Evolutionary conservation across 257 asterid genomes (phyloP), one percentile per base, ranked within the genome.

Genomic region (Petunia secreta): DNA sequence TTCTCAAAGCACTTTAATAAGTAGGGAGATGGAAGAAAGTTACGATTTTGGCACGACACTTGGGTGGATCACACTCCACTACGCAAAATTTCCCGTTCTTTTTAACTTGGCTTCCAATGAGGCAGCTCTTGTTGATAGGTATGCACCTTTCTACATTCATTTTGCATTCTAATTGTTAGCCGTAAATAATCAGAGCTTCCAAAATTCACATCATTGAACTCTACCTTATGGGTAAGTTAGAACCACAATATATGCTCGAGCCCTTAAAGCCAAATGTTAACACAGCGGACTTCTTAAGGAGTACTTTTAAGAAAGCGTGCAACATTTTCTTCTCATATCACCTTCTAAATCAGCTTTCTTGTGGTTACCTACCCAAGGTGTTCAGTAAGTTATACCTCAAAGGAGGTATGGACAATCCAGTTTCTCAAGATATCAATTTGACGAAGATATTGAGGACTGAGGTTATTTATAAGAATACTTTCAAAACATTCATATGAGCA

Each of bases 201-300:
- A 44, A 44, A 25, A 68, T 44, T 57, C 75, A 68, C 54, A 44
- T 46, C 16, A 46, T 68, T 44, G 75, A 68, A 68, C 38, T 43
- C 75, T 16, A 39, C 53, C 75, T 43, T 7, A 43, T 67, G 53
- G 7, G 15, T 15, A 43, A 67, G 15, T 43, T 67, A 43, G 37
- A 66, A 37, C 75, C 39, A 43, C 14, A 43, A 38, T 43, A 43
- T 68, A 40, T 68, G 10, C 55, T 11, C 13, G 46, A 63, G 40
- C 38, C 25, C 40, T 60, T 16, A 59, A 2, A 52, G 57, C 16
- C n/a, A 54, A 54, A 3, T 13, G 14, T 54, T 54, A 16, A 54
- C 59, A 54, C 16, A 11, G 14, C 14, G 59, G 59, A 11, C 59
- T 54, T 15, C 63, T 5, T 4, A 15, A 64, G 50, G 34, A 39